Evolutionary conservation across 495 filamentous ascomycete genomes (phyloP).

Genomic region (Penicillium arizonense): DNA sequence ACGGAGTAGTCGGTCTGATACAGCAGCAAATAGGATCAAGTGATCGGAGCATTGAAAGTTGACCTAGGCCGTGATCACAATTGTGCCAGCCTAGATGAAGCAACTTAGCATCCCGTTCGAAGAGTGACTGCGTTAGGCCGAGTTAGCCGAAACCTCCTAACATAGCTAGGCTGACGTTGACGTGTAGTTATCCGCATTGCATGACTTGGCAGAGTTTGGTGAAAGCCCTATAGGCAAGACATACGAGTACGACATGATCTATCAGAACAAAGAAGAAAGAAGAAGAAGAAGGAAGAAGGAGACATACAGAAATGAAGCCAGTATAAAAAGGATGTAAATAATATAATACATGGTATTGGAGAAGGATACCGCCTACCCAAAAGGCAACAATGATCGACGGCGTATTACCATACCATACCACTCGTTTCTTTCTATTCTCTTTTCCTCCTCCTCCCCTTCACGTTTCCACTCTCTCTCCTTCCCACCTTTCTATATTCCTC

Average conservation of each 20-base stretch:
- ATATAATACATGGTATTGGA: conserved; percentile 3
- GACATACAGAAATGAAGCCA: no score
- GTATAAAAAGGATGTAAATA: no score
- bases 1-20: not conserved
- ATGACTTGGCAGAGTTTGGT: conserved; percentile 2
- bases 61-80: not conserved
- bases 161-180: not conserved
- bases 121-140: not conserved
- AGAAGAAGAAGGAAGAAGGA: no score
- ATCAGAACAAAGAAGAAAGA: no score
- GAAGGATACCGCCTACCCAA: conserved; percentile 21
- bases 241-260: no score
- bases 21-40: not conserved
- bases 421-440: conserved; percentile 15
- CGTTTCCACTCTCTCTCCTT: not conserved
- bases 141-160: not conserved
- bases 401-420: conserved; percentile 18
- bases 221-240: not conserved
- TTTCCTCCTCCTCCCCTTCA: conserved; percentile 2
- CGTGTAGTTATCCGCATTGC: conserved; percentile 12
- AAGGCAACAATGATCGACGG: conserved; percentile 21
- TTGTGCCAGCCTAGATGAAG: not conserved
- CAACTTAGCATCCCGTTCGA: not conserved
- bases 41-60: not conserved
- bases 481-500: not conserved